A percentile compares a stretch with the other conserved stretches of the same genome.
phyloP scores from a whole-genome alignment of 108 stramenopile genomes.

The Stephanodiscus minutulus region DNA sequence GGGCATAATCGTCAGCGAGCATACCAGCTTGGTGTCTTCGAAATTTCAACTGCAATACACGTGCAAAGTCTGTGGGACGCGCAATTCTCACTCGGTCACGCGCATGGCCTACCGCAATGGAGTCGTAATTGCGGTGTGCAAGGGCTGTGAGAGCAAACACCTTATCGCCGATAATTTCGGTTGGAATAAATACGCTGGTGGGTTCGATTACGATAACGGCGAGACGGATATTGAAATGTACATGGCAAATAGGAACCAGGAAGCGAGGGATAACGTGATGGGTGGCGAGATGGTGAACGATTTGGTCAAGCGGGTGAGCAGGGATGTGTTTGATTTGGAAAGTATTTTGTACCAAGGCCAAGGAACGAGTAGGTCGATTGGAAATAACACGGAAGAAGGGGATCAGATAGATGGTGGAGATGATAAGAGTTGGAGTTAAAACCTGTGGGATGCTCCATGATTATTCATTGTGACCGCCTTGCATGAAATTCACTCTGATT shows the following conservation, averaged over 20 bases:
- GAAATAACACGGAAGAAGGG: not conserved
- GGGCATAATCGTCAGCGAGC: slow-evolving; percentile 1
- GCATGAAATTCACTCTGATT: too few species aligned
- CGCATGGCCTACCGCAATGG: slow-evolving; percentile 68
- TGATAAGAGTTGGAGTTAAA: slow-evolving; percentile 5
- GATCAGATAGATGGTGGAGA: not conserved
- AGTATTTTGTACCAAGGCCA: slow-evolving; percentile 34
- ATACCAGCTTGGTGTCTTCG: slow-evolving; percentile 18
- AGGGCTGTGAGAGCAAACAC: slow-evolving; percentile 68
- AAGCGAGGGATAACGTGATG: slow-evolving; percentile 1
- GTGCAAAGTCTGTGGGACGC: slow-evolving; percentile 71
- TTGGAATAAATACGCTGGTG: slow-evolving; percentile 50
- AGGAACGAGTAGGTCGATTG: not conserved
- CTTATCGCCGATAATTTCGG: slow-evolving; percentile 83
- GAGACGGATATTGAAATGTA: slow-evolving; percentile 67
- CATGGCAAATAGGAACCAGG: slow-evolving; percentile 30
- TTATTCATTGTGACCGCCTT: not conserved
- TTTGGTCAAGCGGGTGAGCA: slow-evolving; percentile 40
- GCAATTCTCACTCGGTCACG: slow-evolving; percentile 55
- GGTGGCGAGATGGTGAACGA: slow-evolving; percentile 11
- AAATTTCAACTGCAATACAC: slow-evolving; percentile 85
- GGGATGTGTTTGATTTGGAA: slow-evolving; percentile 46
- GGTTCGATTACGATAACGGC: slow-evolving; percentile 56
- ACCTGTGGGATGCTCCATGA: not conserved
- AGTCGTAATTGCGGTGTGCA: slow-evolving; percentile 75